These are phyloP conservation scores for Volutella citrinella DNA, from an alignment of 2,329 filamentous ascomycete species.

Conservation along the genomic window DNA sequence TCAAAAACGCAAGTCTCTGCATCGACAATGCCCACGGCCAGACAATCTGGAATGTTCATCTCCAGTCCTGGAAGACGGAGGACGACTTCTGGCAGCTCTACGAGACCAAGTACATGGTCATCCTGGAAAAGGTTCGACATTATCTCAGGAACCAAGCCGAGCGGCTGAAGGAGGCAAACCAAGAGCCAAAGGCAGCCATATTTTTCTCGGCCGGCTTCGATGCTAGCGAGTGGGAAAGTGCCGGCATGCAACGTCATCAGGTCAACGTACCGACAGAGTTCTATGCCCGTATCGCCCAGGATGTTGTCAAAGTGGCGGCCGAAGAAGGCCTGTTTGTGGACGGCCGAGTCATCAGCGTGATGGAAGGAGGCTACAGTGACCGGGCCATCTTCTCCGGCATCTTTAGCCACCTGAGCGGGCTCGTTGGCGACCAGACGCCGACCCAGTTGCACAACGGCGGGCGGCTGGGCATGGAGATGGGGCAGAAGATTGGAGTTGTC, in stretches of 20 bases:
- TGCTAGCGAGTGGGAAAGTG: constrained; percentile 89
- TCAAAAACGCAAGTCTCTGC: constrained; percentile 90
- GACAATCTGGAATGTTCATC: constrained; percentile 92
- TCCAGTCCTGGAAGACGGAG: constrained; percentile 80
- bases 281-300: constrained; percentile 85
- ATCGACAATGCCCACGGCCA: constrained; percentile 93
- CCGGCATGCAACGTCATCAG: constrained; percentile 91
- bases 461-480: constrained; percentile 58
- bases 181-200: constrained; percentile 76
- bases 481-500: constrained; percentile 45
- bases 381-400: constrained; percentile 85
- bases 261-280: constrained; percentile 97
- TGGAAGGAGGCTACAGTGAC: constrained; percentile 96
- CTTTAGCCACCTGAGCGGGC: constrained; percentile 82
- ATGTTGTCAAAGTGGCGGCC: constrained; percentile 77
- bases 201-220: constrained; percentile 97
- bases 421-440: constrained; percentile 57
- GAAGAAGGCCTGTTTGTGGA: constrained; percentile 76
- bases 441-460: constrained; percentile 33
- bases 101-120: constrained; percentile 68
- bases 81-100: constrained; percentile 90
- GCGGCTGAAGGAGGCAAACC: constrained; percentile 55
- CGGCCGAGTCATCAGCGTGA: constrained; percentile 84
- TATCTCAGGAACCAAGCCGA: constrained; percentile 75
- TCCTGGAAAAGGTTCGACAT: constrained; percentile 76